Evolutionary conservation across 164 flowering plant species (phyloP).

Genomic region (Tinospora cordifolia): DNA sequence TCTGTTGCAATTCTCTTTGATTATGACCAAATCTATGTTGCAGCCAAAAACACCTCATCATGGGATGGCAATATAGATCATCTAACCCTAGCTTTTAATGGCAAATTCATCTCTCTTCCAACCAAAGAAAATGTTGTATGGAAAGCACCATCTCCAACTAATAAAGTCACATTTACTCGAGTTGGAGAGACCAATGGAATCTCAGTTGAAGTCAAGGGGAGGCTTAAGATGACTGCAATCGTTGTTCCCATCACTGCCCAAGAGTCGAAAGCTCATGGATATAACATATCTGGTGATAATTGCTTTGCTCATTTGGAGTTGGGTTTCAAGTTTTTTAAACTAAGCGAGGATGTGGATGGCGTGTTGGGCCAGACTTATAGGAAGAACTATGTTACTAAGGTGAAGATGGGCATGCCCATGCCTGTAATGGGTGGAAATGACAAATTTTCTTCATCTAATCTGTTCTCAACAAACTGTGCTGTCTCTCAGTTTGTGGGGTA

Average conservation of each 20-base stretch:
- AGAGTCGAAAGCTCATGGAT: constrained; percentile 13
- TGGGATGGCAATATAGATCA: constrained; percentile 9
- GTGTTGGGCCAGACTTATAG: constrained; percentile 23
- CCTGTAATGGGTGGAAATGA: constrained; percentile 21
- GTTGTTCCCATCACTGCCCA: constrained; percentile 17
- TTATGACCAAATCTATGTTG: constrained; percentile 11
- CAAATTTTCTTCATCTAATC: constrained; percentile 14
- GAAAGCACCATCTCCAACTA: constrained; percentile 4
- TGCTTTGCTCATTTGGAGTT: constrained; percentile 25
- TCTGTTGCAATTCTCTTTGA: constrained; percentile 14
- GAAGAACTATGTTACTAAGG: constrained; percentile 10
- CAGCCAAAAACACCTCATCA: constrained; percentile 9
- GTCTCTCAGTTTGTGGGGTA: constrained; percentile 7
- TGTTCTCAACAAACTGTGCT: constrained; percentile 19
- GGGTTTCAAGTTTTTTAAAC: constrained; percentile 16
- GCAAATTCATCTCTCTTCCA: constrained; percentile 6
- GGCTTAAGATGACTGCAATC: constrained; percentile 6
- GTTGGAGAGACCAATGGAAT: constrained; percentile 8
- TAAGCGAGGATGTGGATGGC: constrained; percentile 14
- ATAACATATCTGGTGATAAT: constrained; percentile 12
- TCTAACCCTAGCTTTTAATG: constrained; percentile 12
- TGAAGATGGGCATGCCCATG: constrained; percentile 16
- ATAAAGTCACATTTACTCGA: neutral
- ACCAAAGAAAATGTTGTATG: constrained; percentile 5
- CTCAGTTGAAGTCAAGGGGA: constrained; percentile 10